Base-by-base conservation (phyloP, 2,329 filamentous ascomycete genomes). In the Cadophora sp. region DNA sequence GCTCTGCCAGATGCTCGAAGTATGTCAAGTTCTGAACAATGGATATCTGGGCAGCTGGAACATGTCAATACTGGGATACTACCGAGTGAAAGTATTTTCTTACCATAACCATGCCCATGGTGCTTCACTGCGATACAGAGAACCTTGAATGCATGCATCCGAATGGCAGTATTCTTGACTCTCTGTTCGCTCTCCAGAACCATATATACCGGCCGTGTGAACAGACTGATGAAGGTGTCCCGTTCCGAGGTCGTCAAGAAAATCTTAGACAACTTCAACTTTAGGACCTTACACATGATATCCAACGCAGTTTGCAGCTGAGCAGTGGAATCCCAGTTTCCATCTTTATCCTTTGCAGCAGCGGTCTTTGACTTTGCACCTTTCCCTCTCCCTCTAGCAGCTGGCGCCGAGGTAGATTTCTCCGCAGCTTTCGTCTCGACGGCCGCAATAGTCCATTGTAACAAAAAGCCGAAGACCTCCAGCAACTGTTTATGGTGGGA, bases 11-110 rank as follows among this genome's bases (percentile, higher is more conserved):
- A 80, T 99, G 96, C 81, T 99, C 96, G 76, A 98, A 99, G 79
- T 99, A 99, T 5, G 96, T 97, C 73, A 99, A 82, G 77, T 96
- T 98, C 79, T 99, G 96, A 65, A 98, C 94, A 76, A 99, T 97
- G 56, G 94, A 97, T 59, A 97, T 98, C 85, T 99, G 96, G 1
- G 96, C 96, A 62, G 92, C 93, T 97, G 75, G 9, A 50, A n/a
- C 27, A 14, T 34, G 71, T 83, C 65, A 81, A 78, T 71, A 27
- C 27, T 34, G 24, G 27, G 24, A 26, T 50, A 12, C 16, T 22
- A 22, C 16, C 3, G 29, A n/a, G 67, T 72, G 69, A 74, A 26
- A 72, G 68, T 22, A 59, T 5, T 34, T 22, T 77, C 85, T 71
- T 84, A 95, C 93, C 94, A 78, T 97, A 97, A 73, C 92, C 96